Conservation (phyloP, 768 basidiomycete genomes). For the Naganishia antarctica region DNA sequence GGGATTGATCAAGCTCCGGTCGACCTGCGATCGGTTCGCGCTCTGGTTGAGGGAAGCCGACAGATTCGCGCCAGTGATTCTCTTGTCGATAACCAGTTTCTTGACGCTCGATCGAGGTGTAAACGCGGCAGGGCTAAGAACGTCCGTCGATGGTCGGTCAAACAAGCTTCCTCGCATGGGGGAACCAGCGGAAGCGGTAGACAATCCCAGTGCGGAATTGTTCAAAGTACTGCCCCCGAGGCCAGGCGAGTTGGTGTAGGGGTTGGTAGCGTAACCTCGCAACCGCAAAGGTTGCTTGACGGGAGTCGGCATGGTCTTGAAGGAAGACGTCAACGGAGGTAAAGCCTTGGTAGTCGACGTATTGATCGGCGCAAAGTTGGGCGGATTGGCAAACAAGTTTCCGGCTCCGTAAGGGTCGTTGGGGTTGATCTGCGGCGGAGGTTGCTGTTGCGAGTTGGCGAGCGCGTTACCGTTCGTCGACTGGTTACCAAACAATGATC, state of each 20-base stretch:
- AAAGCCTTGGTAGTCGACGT: slow-evolving; percentile 41
- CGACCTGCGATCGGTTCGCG: slow-evolving; percentile 36
- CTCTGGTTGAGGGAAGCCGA: slow-evolving; percentile 40
- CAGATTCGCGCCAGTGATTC: slow-evolving; percentile 50
- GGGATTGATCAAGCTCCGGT: slow-evolving; percentile 27
- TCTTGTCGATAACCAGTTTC: slow-evolving; percentile 83
- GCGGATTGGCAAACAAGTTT: slow-evolving; percentile 58
- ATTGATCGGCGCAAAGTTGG: slow-evolving; percentile 54
- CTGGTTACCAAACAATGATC: slow-evolving; percentile 29
- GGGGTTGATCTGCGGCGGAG: slow-evolving; percentile 31
- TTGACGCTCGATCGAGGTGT: slow-evolving; percentile 75
- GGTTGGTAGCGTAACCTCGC: slow-evolving; percentile 29
- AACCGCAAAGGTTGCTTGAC: slow-evolving; percentile 32
- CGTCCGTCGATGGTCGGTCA: slow-evolving; percentile 57
- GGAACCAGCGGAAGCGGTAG: slow-evolving; percentile 29
- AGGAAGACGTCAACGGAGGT: slow-evolving; percentile 46
- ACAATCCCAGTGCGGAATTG: slow-evolving; percentile 9
- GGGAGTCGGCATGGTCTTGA: slow-evolving; percentile 44
- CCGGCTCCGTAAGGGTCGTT: slow-evolving; percentile 52
- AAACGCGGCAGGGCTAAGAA: slow-evolving; percentile 65
- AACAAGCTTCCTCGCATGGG: slow-evolving; percentile 28
- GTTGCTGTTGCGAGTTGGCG: slow-evolving; percentile 47
- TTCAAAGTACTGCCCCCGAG: slow-evolving; percentile 6
- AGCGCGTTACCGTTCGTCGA: slow-evolving; percentile 37
- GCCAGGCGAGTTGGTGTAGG: slow-evolving; percentile 22